Base-by-base conservation (phyloP, 805 yeast genomes). In the Gaillardinia entomophila region DNA sequence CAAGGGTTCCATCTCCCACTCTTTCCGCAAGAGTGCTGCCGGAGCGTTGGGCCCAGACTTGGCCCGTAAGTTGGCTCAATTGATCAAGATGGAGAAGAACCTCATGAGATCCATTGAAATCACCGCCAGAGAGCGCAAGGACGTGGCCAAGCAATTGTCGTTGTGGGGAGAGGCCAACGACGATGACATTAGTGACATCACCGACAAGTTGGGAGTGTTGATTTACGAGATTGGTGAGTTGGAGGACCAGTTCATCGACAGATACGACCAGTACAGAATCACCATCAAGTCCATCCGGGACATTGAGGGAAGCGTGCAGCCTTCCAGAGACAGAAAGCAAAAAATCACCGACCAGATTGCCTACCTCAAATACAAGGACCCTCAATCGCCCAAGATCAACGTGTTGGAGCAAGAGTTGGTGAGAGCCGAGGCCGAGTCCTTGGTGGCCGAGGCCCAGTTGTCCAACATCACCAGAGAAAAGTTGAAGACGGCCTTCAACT, bases 361-460 rank as follows among this genome's bases (percentile, higher is more conserved):
- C 43, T 87, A 86, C 68, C 78, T 90, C 68, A 92, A 92, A 73
- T 92, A 92, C 76, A 90, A 90, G 76, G 97, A 90, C 66, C 97
- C 98, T 43, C 87, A 84, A 68, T 87, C 96, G 34, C 94, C 96
- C 62, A 90, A 90, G 75, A 84, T 90, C 47, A 80, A 85, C 45
- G 90, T 89, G 34, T 78, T 90, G 62, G 98, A 90, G 75, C 97
- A 92, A 72, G 97, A 92, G 70, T 77, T 92, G 60, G 97, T 92
- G 48, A 82, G 98, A 68, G 97, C 97, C 32, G 98, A 90, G 74
- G 97, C 97, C 46, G 97, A 92, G 71, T 87, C 96, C 32, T 79
- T 90, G 51, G 98, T 90, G 53, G 98, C 98, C 39, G 98, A 90
- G 73, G 97, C 97, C 38, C 98, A 90, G 73, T 79, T 90, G 60